Base-by-base conservation (phyloP, 2,329 filamentous ascomycete species). In the Clarireedia hainanense region DNA sequence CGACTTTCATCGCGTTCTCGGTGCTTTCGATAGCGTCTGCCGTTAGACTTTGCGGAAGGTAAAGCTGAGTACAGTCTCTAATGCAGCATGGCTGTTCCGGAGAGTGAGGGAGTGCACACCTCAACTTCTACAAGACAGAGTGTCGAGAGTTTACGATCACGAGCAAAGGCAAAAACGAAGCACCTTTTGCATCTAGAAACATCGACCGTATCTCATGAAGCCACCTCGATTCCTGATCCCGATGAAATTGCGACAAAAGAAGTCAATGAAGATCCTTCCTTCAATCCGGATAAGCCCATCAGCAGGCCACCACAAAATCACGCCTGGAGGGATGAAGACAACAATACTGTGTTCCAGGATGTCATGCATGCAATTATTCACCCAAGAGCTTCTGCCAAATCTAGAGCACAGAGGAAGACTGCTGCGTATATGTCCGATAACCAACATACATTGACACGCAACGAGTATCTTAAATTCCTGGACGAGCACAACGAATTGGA, bases 401-500 rank as follows among this genome's bases (percentile, higher is more conserved):
- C 52, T 12, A 52, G 50, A 34, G 59, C 58, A 26, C 62, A 59
- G 12, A 55, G 47, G 17, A 60, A 59, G n/a, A 58, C 63, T 7
- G 63, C 62, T 5, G 50, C 57, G 0, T 61, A 56, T 17, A 27
- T 66, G 47, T 62, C 63, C 10, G 60, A 64, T 27, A 60, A 60
- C 45, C 56, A 54, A 2, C 59, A 59, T 12, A 68, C 71, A 46
- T 57, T 71, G 6, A 64, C 72, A 4, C 67, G 71, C 48, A 66
- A 70, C 9, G 62, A 68, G 17, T 68, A 73, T 14, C 65, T 73
- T 1, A 66, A 72, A 26, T 63, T 72, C 6, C 47, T 73, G 6
- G 66, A 69, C 17, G 71, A 69, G 2, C 60, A 69, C 4, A 65
- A 67, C 52, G 60, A 60, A 12, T 23, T 65, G 14, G 36, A 47